Percentiles rank a stretch among this genome's conserved stretches.
phyloP scores from a whole-genome alignment of 192 early-diverging fungal species.

The Gaertneriomyces semiglobifer region DNA sequence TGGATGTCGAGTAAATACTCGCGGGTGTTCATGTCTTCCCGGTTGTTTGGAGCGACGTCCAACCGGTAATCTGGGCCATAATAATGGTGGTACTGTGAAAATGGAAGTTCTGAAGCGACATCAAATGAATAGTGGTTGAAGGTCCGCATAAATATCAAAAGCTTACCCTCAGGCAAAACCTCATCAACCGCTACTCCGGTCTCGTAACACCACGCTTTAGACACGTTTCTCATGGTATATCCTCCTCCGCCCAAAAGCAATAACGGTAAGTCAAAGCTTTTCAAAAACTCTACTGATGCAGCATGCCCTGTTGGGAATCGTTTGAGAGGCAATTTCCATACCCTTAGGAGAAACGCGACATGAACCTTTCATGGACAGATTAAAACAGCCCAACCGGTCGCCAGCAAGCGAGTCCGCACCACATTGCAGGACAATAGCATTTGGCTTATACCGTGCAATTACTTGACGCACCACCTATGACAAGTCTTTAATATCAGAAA shows the following conservation, averaged over 20 bases:
- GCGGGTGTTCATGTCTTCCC: constrained; percentile 87
- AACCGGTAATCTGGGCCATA: constrained; percentile 58
- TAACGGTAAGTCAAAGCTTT: constrained; percentile 85
- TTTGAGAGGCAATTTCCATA: constrained; percentile 8
- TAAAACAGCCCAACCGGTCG: constrained; percentile 93
- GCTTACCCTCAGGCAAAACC: constrained; percentile 57
- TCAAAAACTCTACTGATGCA: constrained; percentile 86
- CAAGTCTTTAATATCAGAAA: background rate
- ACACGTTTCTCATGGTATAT: constrained; percentile 87
- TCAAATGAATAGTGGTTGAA: background rate
- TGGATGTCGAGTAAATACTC: constrained; percentile 60
- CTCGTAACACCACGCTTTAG: constrained; percentile 92
- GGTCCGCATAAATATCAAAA: background rate
- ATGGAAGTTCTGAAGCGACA: constrained; percentile 52
- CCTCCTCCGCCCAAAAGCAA: constrained; percentile 95
- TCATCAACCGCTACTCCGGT: constrained; percentile 79
- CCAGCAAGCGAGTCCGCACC: constrained; percentile 95
- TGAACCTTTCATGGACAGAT: constrained; percentile 81
- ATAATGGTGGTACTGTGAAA: constrained; percentile 63
- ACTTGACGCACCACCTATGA: constrained; percentile 83
- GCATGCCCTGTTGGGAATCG: constrained; percentile 73
- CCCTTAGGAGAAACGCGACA: constrained; percentile 33
- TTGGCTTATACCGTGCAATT: constrained; percentile 89
- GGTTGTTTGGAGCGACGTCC: constrained; percentile 69
- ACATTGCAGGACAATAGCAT: constrained; percentile 91